Evolutionary conservation across 768 basidiomycete species (phyloP).

Genomic region (Vararia minispora): DNA sequence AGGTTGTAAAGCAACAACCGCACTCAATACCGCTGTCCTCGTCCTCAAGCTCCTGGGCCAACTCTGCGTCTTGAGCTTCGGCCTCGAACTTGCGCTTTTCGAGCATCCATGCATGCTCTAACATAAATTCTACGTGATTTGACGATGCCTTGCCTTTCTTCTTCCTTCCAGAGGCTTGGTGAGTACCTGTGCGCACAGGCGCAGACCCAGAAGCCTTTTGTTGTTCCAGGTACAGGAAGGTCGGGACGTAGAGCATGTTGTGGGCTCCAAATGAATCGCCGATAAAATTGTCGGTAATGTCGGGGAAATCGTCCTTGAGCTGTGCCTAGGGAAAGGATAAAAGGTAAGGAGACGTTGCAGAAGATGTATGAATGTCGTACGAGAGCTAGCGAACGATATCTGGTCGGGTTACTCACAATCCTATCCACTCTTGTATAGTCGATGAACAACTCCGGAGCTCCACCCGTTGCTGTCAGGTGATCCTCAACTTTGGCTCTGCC

Average conservation of each 20-base stretch:
- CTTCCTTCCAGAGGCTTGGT: conserved; percentile 20
- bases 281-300: conserved; percentile 44
- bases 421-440: conserved; percentile 47
- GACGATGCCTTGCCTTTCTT: neutral
- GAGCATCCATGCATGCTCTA: conserved; percentile 27
- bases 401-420: conserved; percentile 25
- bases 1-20: conserved; percentile 74
- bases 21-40: conserved; percentile 68
- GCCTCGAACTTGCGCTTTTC: conserved; percentile 22
- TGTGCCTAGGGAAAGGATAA: conserved; percentile 27
- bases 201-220: conserved; percentile 26
- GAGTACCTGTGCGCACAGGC: too few species aligned
- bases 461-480: conserved; percentile 10
- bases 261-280: conserved; percentile 28
- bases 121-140: conserved; percentile 22
- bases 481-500: conserved; percentile 27
- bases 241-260: conserved; percentile 51
- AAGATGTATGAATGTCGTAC: conserved; percentile 24
- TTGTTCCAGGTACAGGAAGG: conserved; percentile 40
- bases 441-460: conserved; percentile 25
- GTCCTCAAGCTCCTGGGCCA: conserved; percentile 28
- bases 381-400: conserved; percentile 42
- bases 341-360: conserved; percentile 3
- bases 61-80: conserved; percentile 22
- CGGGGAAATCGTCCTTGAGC: conserved; percentile 46